Evolutionary conservation across 225 moss, liverwort and hornwort species (phyloP).

Genomic region (Asterella californica): DNA sequence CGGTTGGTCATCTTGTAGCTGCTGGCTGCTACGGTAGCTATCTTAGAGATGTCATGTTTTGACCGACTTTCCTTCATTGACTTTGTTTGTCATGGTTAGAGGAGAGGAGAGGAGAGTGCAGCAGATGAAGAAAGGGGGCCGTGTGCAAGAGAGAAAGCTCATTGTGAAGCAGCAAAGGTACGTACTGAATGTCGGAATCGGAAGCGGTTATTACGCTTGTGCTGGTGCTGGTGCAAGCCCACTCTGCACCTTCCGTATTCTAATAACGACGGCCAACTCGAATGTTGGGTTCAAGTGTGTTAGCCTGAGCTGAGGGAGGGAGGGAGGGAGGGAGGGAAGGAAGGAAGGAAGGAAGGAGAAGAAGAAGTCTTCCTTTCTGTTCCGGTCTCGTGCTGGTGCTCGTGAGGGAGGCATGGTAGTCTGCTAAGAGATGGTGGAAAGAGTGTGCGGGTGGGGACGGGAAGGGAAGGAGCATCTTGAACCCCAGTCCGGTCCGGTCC

Average conservation of each 20-base stretch:
- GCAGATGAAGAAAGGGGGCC: neutral
- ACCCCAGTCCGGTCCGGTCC: no score
- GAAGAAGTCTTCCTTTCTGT: neutral
- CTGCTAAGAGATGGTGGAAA: no score
- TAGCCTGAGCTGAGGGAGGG: neutral
- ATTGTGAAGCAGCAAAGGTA: neutral
- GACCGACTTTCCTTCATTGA: neutral
- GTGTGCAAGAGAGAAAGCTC: neutral
- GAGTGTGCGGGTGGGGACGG: no score
- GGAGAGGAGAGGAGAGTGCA: neutral
- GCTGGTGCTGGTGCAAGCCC: neutral
- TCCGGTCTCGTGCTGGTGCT: neutral
- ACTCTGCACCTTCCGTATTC: neutral
- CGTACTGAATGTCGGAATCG: neutral
- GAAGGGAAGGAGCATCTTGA: neutral
- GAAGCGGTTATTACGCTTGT: neutral
- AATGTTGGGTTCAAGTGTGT: neutral
- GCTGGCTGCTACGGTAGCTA: no score
- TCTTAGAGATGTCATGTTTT: neutral
- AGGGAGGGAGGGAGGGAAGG: neutral
- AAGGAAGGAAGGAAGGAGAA: neutral
- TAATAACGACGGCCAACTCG: conserved; percentile 11
- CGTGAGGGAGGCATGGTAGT: neutral
- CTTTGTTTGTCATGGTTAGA: neutral
- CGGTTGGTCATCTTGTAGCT: no score